These are phyloP conservation scores for Pyricularia sp. DNA, from an alignment of 2,329 filamentous ascomycete species.

Conservation along the genomic window DNA sequence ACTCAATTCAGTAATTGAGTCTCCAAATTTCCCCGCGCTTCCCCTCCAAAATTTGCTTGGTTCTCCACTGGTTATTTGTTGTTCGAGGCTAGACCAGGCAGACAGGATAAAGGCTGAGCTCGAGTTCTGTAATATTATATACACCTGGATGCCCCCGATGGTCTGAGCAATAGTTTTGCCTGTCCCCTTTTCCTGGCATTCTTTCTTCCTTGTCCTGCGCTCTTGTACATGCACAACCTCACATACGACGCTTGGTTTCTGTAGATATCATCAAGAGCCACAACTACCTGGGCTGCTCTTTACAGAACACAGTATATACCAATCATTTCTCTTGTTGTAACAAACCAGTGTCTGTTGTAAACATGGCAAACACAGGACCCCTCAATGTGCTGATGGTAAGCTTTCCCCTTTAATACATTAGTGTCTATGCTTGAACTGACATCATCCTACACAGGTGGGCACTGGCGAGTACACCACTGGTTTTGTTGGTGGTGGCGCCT, in stretches of 20 bases:
- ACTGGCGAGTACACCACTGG: conserved; percentile 97
- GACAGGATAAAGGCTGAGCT: not conserved
- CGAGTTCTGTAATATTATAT: not conserved
- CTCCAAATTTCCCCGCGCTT: not conserved
- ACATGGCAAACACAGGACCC: conserved; percentile 35
- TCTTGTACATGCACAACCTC: not conserved
- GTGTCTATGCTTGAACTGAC: conserved; percentile 2
- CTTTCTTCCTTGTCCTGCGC: not conserved
- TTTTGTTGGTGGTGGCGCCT: conserved; percentile 76
- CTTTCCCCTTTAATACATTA: conserved; percentile 1
- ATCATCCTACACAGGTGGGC: conserved; percentile 49
- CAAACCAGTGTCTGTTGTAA: not conserved
- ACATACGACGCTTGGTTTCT: not conserved
- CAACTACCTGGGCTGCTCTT: not conserved
- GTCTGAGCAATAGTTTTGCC: not conserved
- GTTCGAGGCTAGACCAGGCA: not conserved
- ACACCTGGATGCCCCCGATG: not conserved
- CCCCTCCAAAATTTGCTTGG: not conserved
- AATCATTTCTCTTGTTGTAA: not conserved
- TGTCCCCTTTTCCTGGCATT: not conserved
- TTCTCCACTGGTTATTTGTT: not conserved
- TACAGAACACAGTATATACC: not conserved
- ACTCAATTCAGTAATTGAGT: not conserved
- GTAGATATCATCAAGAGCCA: not conserved
- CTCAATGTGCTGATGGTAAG: conserved; percentile 61